Conservation (phyloP, 306 rosid species). For the Corylus avellana region DNA sequence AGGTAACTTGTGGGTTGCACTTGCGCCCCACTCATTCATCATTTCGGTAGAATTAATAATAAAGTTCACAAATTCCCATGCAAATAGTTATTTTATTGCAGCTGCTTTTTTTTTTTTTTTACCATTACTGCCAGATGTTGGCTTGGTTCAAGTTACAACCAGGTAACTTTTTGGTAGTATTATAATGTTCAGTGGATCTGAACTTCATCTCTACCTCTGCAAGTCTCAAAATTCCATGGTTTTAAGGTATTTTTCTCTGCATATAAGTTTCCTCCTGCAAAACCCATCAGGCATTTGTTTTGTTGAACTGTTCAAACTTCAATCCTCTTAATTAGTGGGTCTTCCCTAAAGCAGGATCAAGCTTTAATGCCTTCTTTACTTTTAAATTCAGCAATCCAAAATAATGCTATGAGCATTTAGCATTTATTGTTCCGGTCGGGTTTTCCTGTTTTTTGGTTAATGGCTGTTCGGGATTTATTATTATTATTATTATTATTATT, state of each 20-base stretch:
- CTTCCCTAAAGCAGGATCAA: neutral
- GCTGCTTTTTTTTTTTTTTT: neutral
- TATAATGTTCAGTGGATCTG: conserved; percentile 57
- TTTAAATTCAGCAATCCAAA: neutral
- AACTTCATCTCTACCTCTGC: conserved; percentile 47
- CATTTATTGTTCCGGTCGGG: conserved; percentile 1
- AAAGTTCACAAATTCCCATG: conserved; percentile 46
- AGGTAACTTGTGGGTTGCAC: conserved; percentile 27
- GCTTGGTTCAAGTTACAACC: conserved; percentile 36
- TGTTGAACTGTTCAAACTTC: conserved; percentile 11
- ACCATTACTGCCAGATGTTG: conserved; percentile 29
- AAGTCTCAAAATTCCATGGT: conserved; percentile 59
- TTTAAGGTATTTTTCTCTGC: conserved; percentile 39
- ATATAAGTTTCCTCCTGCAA: conserved; percentile 32
- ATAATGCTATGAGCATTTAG: neutral
- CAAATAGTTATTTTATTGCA: conserved; percentile 26
- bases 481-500: neutral
- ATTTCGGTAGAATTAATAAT: conserved; percentile 11
- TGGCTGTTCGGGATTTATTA: neutral
- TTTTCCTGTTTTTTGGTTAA: conserved; percentile 8
- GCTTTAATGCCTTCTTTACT: neutral
- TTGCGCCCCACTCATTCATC: conserved; percentile 54
- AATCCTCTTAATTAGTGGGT: neutral
- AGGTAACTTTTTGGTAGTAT: conserved; percentile 29
- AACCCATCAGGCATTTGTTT: conserved; percentile 36